Base-by-base conservation (phyloP, 495 filamentous ascomycete species). In the Parathielavia appendiculata region DNA sequence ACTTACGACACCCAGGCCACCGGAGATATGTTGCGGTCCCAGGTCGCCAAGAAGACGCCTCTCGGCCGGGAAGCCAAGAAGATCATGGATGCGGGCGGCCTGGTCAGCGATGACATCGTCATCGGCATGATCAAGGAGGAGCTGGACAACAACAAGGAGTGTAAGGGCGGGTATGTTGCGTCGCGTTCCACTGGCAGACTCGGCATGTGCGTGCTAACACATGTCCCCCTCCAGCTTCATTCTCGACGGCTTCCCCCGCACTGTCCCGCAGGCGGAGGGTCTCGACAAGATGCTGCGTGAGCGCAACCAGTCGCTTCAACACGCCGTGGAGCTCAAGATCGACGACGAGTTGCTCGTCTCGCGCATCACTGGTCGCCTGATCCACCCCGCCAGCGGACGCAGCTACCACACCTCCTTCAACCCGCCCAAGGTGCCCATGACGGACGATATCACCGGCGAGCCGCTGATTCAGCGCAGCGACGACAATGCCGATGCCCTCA, bases 91-190 rank as follows among this genome's bases (percentile, higher is more conserved):
- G 86, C 91, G 69, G 93, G 93, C 66, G 93, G 91, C 56, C 83
- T 99, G 56, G 93, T 99, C 68, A 96, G 90, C 74, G 93, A 99
- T 71, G 95, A 97, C 72, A 99, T 99, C 71, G 91, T 99, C 82
- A 85, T 99, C 70, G 88, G 91, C 73, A 99, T 99, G 95, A 99
- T 99, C 79, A 90, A 90, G 83, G 86, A 83, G 72, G 92, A 99
- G 81, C 82, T 99, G 20, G 88, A 95, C 63, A 89, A 82, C 79
- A 99, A 99, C 76, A 62, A 73, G 55, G 92, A 97, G 76, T 99
- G 93, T 86, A 90, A 89, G 82, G 92, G 92, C 75, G 93, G 93
- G 93, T 92, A 84, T 61, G 82, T 73, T 47, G 54, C 34, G 71
- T 30, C 23, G 23, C 38, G 52, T 47, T 39, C 46, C 40, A 45